These are phyloP conservation scores for Fusarium anthophilum DNA, from an alignment of 2,329 filamentous ascomycete genomes.

Conservation along the genomic window DNA sequence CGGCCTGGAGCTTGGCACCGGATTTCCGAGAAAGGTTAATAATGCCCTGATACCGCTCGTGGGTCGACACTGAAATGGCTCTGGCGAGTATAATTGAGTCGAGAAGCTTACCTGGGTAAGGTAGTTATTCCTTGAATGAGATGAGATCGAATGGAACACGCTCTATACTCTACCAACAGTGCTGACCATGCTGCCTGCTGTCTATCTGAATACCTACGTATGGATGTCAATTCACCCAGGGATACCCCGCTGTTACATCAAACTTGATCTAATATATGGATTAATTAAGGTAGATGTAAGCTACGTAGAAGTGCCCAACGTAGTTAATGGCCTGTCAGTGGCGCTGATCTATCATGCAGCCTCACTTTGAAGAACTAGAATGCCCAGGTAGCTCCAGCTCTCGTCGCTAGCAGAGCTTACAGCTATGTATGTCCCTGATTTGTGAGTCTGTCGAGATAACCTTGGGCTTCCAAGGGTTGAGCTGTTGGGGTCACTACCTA, in stretches of 20 bases:
- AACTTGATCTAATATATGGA: not conserved
- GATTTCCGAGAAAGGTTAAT: constrained; percentile 25
- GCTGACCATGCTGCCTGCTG: not conserved
- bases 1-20: constrained; percentile 21
- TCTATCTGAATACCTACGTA: not conserved
- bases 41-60: constrained; percentile 11
- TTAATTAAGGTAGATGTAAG: not conserved
- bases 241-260: constrained; percentile 13
- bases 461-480: not conserved
- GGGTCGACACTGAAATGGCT: constrained; percentile 4
- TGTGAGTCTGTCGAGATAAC: not conserved
- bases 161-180: not conserved
- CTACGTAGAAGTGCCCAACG: not conserved
- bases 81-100: not conserved
- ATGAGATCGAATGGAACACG: not conserved
- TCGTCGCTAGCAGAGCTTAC: not conserved
- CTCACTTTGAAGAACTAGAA: not conserved
- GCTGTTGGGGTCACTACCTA: not conserved
- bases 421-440: not conserved
- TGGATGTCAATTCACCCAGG: not conserved
- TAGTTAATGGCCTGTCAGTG: not conserved
- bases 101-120: not conserved
- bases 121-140: not conserved
- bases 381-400: not conserved
- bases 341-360: not conserved